phyloP scores from a whole-genome alignment of 2,329 filamentous ascomycete species.

The Cordyceps tenuipes region DNA sequence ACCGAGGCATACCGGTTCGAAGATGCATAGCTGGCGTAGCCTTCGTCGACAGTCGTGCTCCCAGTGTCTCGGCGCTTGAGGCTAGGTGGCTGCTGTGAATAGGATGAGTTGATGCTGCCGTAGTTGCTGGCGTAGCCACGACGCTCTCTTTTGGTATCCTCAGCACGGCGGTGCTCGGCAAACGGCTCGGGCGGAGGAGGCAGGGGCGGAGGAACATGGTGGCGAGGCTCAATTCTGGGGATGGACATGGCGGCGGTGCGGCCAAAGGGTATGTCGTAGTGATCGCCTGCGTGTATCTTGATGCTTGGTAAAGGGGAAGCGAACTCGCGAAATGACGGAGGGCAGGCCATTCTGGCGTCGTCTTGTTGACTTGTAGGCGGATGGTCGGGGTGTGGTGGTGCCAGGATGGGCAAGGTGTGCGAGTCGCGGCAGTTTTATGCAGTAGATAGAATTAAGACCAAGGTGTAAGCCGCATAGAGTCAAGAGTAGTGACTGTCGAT shows the following conservation, averaged over 20 bases:
- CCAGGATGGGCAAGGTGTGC: neutral
- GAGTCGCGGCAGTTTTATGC: neutral
- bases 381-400: neutral
- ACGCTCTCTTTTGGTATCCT: constrained; percentile 23
- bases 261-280: constrained; percentile 26
- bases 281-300: constrained; percentile 23
- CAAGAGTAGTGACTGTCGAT: neutral
- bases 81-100: constrained; percentile 26
- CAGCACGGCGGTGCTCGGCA: constrained; percentile 23
- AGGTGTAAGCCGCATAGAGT: constrained; percentile 6
- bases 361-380: neutral
- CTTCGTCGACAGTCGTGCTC: constrained; percentile 29
- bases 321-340: constrained; percentile 28
- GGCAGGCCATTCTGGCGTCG: constrained; percentile 26
- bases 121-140: constrained; percentile 28
- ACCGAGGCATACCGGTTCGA: constrained; percentile 26
- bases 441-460: constrained; percentile 2
- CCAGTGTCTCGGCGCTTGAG: constrained; percentile 25
- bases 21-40: constrained; percentile 35
- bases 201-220: constrained; percentile 34
- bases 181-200: constrained; percentile 37
- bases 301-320: constrained; percentile 29
- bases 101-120: constrained; percentile 31
- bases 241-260: constrained; percentile 34
- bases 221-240: constrained; percentile 27